Evolutionary conservation across 441 rosid species (phyloP), one percentile per base, ranked within the genome.

Genomic region (Mallotus japonicus): DNA sequence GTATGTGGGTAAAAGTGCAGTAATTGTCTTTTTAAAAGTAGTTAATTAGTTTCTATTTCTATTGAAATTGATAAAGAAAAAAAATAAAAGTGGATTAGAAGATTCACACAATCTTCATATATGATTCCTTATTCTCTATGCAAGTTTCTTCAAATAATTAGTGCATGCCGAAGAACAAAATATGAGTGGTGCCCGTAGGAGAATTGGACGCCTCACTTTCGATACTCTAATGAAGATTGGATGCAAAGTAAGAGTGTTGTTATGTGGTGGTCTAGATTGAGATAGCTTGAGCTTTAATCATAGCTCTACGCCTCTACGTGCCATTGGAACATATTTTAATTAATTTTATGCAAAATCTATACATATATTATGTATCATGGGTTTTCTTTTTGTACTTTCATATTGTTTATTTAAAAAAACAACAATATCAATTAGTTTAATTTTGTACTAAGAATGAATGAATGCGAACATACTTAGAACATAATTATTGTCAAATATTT

Each of bases 391-490:
- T 51, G 51, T 32, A 67, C 47, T 75, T 65, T 51, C 57, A 56
- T 72, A 65, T 51, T 47, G 32, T 28, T 28, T 28, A 28, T 28
- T 28, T 28, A 28, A 28, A 28, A 2, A 28, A 20, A 22, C 28
- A 11, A n/a, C 57, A 59, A 62, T 0, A 62, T 22, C 70, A 61
- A 61, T 70, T 56, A 57, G 20, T 42, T 37, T 53, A 65, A 77
- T 40, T 53, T 49, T 77, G 76, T 79, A 73, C 71, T 70, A 63
- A 10, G 57, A 53, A 42, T 63, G 66, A 40, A 37, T 57, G 63
- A 63, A 73, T 37, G 66, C 54, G 72, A 58, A 59, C 77, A 72
- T 69, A 42, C 77, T 65, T 69, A 9, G 58, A 55, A 69, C 80
- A 76, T 49, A 58, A 72, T 74, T 51, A 80, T 73, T 76, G 49